Evolutionary conservation across 2,329 filamentous ascomycete genomes (phyloP), one percentile per base, ranked within the genome.

Genomic region (Botrytis fragariae): DNA sequence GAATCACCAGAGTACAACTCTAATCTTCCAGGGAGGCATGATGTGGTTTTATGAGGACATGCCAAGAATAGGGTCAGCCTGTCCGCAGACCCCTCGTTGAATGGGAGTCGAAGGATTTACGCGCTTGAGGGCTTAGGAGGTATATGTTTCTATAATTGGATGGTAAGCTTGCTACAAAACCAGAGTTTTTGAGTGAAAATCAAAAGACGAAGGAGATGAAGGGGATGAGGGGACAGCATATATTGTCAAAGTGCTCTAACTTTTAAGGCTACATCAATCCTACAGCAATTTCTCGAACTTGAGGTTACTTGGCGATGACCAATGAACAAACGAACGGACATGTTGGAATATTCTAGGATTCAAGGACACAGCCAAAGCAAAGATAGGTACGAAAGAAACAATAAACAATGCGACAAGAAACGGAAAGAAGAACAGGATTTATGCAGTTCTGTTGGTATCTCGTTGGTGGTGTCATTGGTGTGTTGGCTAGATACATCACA

Each of bases 1-100:
- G 37, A 35, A 48, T 2, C 29, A 42, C 25, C 37, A 68, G 51
- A 72, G 29, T 72, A n/a, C 54, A 60, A 60, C n/a, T 61, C 29
- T 60, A 39, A 72, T 60, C 48, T 60, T 29, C 63, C 62, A 14
- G 25, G 32, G 12, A 35, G 51, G 62, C 37, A 45, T 60, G 32
- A 29, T 42, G n/a, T 32, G 35, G 39, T 60, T 72, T 72, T 67
- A 72, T 67, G 70, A 71, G 60, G 32, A 57, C 22, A 18, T 39
- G 62, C 71, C 51, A 72, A 72, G 60, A 72, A 72, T 72, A 57
- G n/a, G 57, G 35, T 61, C 62, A 68, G 39, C 62, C 42, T 60
- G 42, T 69, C 51, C 71, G 42, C 51, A 60, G 62, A 59, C 37
- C 39, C 37, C 35, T 37, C n/a, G 32, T 35, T 20, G 12, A 25